A percentile compares a stretch with the other conserved stretches of the same genome.
phyloP scores from a whole-genome alignment of 352 stramenopile species.

The Pythium insidiosum region DNA sequence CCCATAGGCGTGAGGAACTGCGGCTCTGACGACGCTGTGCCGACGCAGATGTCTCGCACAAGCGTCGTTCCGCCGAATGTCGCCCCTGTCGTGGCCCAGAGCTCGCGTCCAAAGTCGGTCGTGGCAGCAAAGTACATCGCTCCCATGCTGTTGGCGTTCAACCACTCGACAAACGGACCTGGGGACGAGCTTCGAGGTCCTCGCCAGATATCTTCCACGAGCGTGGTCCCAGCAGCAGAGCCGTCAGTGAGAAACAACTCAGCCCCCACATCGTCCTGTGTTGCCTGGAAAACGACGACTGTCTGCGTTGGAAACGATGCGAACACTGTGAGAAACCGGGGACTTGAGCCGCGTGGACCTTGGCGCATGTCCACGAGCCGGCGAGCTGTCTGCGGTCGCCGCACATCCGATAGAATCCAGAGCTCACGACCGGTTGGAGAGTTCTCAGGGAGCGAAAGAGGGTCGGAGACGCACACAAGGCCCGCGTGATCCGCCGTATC shows the following conservation, averaged over 20 bases:
- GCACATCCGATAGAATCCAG: conserved; percentile 24
- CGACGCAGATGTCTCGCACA: conserved; percentile 44
- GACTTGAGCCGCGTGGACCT: conserved; percentile 25
- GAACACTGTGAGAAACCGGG: conserved; percentile 35
- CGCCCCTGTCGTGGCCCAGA: conserved; percentile 56
- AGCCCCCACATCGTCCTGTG: conserved; percentile 20
- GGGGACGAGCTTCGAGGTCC: conserved; percentile 41
- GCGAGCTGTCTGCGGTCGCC: conserved; percentile 21
- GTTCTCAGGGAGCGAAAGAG: no score
- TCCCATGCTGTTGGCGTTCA: conserved; percentile 10
- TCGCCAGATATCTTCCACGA: conserved; percentile 44
- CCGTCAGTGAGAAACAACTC: conserved; percentile 68
- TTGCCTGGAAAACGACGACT: conserved; percentile 50
- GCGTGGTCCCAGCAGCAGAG: conserved; percentile 22
- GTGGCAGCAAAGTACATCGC: conserved; percentile 50
- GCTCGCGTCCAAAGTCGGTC: conserved; percentile 36
- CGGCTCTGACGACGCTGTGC: conserved; percentile 31
- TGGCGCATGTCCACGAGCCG: conserved; percentile 41
- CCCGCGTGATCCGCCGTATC: conserved; percentile 50
- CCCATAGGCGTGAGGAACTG: conserved; percentile 29
- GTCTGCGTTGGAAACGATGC: no score
- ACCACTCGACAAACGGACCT: conserved; percentile 31
- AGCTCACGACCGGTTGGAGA: conserved; percentile 33
- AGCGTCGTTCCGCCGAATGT: conserved; percentile 26
- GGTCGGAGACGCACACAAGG: conserved; percentile 58